A percentile compares a stretch with the other conserved stretches of the same genome.
Evolutionary conservation across 768 basidiomycete genomes (phyloP).

Genomic region (Dentipellis fragilis): DNA sequence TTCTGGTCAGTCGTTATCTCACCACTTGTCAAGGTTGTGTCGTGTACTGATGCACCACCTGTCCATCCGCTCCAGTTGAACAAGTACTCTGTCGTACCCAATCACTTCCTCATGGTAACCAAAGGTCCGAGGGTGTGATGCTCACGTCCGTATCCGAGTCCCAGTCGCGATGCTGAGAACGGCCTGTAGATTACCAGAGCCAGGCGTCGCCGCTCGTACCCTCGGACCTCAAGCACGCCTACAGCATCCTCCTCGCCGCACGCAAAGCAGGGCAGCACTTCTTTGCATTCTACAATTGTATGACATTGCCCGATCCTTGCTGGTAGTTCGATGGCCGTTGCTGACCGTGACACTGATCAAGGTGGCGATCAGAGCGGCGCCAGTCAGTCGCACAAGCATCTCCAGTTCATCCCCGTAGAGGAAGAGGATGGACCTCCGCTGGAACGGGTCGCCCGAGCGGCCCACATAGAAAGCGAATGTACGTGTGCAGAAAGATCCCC

Average conservation of each 20-base stretch:
- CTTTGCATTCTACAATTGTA: conserved; percentile 90
- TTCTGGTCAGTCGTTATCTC: conserved; percentile 43
- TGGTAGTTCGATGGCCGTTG: neutral
- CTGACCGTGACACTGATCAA: conserved; percentile 17
- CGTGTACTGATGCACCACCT: neutral
- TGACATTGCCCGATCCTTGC: too few species aligned
- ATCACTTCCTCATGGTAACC: conserved; percentile 82
- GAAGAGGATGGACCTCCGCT: conserved; percentile 61
- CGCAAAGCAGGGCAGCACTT: conserved; percentile 45
- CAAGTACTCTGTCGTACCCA: conserved; percentile 75
- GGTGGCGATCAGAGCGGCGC: conserved; percentile 77
- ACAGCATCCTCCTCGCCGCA: conserved; percentile 64
- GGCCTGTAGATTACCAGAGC: conserved; percentile 49
- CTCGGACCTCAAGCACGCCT: conserved; percentile 66
- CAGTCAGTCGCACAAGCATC: conserved; percentile 83
- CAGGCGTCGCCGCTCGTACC: conserved; percentile 79
- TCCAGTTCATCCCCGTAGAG: conserved; percentile 72
- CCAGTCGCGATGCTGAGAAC: neutral
- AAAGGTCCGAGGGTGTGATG: conserved; percentile 43
- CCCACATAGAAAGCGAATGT: conserved; percentile 53
- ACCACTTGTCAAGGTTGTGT: neutral
- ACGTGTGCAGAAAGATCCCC: conserved; percentile 2
- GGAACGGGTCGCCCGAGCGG: conserved; percentile 53
- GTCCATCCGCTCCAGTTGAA: conserved; percentile 48
- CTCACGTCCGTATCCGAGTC: too few species aligned